These are phyloP conservation scores for Quercus lobata DNA, from an alignment of 331 rosid species.

Conservation along the genomic window DNA sequence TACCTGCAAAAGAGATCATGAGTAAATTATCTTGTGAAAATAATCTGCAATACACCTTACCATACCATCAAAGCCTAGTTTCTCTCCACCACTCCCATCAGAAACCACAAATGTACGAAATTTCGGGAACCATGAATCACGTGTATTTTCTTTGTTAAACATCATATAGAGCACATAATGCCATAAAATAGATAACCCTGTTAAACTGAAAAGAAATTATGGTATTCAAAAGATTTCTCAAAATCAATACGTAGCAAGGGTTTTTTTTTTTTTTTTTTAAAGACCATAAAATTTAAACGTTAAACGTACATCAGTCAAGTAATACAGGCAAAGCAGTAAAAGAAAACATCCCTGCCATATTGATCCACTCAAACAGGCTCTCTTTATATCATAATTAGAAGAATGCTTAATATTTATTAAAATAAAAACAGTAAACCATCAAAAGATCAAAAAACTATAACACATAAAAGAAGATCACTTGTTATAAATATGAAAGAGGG, in stretches of 20 bases:
- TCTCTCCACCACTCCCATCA: background rate
- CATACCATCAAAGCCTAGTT: background rate
- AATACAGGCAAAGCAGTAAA: no score
- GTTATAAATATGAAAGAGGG: background rate
- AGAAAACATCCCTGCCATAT: no score
- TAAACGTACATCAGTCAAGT: no score
- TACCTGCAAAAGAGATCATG: conserved; percentile 53
- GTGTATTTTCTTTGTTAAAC: background rate
- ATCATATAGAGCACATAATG: background rate
- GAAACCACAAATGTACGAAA: background rate
- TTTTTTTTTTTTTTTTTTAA: no score
- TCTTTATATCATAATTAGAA: background rate
- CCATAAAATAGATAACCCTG: background rate
- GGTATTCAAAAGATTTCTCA: background rate
- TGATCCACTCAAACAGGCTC: background rate
- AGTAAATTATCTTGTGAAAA: background rate
- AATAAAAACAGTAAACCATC: background rate
- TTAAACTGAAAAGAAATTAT: background rate
- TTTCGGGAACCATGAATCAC: background rate
- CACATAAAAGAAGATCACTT: background rate
- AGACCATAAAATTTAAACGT: no score
- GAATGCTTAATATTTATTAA: background rate
- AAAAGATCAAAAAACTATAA: conserved; percentile 4
- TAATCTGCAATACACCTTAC: background rate
- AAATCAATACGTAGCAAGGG: background rate